Percentiles rank a stretch among this genome's conserved stretches.
Evolutionary conservation across 2,329 filamentous ascomycete species (phyloP).

Genomic region (Sclerotinia borealis): DNA sequence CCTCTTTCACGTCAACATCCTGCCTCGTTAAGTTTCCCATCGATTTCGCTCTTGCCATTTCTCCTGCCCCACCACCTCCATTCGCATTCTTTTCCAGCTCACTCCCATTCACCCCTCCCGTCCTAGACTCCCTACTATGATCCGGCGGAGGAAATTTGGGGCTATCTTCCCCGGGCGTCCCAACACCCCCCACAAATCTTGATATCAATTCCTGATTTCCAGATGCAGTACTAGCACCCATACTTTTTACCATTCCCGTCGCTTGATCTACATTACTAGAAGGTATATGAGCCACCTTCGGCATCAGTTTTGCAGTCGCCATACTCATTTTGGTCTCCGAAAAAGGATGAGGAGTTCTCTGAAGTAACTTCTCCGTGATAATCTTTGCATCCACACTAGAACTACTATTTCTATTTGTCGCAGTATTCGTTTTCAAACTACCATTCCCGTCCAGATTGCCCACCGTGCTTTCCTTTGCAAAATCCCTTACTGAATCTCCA

Average conservation of each 20-base stretch:
- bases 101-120: constrained; percentile 22
- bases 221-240: constrained; percentile 15
- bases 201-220: constrained; percentile 46
- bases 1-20: constrained; percentile 34
- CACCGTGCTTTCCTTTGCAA: constrained; percentile 36
- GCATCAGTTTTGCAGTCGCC: constrained; percentile 41
- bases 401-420: not conserved
- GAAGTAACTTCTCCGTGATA: constrained; percentile 61
- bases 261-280: constrained; percentile 30
- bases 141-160: constrained; percentile 33
- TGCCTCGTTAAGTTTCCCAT: constrained; percentile 7
- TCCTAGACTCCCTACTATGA: constrained; percentile 23
- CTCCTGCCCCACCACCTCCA: constrained; percentile 2
- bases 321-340: constrained; percentile 54
- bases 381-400: constrained; percentile 53
- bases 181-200: constrained; percentile 51
- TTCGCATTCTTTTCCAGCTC: not conserved
- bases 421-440: not conserved
- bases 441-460: not conserved
- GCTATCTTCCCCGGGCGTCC: constrained; percentile 45
- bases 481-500: constrained; percentile 18
- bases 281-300: constrained; percentile 25
- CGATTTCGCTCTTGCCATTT: constrained; percentile 8
- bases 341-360: constrained; percentile 54
- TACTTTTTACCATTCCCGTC: constrained; percentile 15